Conservation (phyloP, 345 rosid species). For the Dipteronia sinensis region DNA sequence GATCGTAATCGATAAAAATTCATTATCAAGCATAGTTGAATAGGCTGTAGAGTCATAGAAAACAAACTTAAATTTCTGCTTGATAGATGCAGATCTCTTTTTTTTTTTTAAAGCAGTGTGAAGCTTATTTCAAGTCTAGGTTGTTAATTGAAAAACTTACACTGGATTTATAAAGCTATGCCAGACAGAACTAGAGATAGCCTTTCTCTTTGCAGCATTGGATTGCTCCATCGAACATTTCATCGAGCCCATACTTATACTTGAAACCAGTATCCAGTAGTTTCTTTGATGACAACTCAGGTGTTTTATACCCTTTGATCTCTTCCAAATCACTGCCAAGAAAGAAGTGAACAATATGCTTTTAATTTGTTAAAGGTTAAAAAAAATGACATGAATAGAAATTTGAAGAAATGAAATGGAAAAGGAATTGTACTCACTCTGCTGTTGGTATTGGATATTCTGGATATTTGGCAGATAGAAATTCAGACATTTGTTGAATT, state of each 20-base stretch:
- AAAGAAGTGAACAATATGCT: neutral
- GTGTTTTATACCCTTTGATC: neutral
- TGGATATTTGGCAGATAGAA: constrained; percentile 37
- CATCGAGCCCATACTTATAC: constrained; percentile 31
- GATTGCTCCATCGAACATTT: constrained; percentile 44
- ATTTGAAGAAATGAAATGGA: no score
- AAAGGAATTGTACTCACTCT: constrained; percentile 25
- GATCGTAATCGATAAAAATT: no score
- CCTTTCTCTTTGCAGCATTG: constrained; percentile 41
- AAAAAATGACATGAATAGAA: no score
- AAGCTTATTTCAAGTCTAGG: neutral
- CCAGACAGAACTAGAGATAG: constrained; percentile 20
- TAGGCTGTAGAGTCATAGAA: neutral
- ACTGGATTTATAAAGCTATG: neutral
- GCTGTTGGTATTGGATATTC: constrained; percentile 25
- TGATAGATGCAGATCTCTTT: neutral
- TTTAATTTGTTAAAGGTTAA: no score
- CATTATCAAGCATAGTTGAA: neutral
- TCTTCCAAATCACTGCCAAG: constrained; percentile 28
- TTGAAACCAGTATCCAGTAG: constrained; percentile 37
- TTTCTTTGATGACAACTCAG: constrained; percentile 33
- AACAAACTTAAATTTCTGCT: neutral
- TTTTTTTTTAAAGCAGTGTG: neutral
- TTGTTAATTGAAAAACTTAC: neutral
- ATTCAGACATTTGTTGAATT: constrained; percentile 23